Base-by-base conservation (phyloP, 1,284 basidiomycete genomes). In the Cystobasidium sp. region DNA sequence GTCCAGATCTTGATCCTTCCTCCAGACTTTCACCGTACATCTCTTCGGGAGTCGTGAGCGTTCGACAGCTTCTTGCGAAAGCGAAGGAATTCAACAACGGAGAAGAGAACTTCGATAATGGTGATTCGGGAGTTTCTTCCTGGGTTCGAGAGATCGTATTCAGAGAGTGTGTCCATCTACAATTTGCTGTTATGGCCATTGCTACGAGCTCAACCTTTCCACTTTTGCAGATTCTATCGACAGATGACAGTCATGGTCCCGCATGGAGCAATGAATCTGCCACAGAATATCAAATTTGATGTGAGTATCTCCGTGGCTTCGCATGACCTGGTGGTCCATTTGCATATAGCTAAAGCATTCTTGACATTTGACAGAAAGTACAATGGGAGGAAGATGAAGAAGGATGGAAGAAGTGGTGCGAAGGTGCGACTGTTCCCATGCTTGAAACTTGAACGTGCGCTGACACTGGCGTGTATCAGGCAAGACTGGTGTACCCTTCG, bases 131-230 rank as follows among this genome's bases (percentile, higher is more conserved):
- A 0, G 82, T 90, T 8, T 92, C 91, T 1, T 87, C 90, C 76
- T 97, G 93, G 93, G 86, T 93, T 0, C 90, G 91, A 78, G 94
- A 96, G 81, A 83, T 94, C 80, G 86, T 85, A 0, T 94, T 92
- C 92, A 84, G 93, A 46, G 93, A 96, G 80, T 95, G 94, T 79
- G 95, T 31, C 31, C 31, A 31, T 94, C 81, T 89, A 82, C 63
- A 81, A 83, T 67, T 16, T 44, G 59, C 24, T 59, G 67, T 14
- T 6, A 18, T 20, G 55, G 3, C 24, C 24, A 2, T n/a, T 56
- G 55, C 16, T 20, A 14, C 6, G 47, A 56, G 18, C 55, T 56
- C 16, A 56, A n/a, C 1, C 3, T 37, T n/a, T 7, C 31, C 2
- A n/a, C 2, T 6, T 56, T 20, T 37, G 18, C 55, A 56, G 58